Evolutionary conservation across 2,329 filamentous ascomycete species (phyloP).

Genomic region (Fusarium musae): DNA sequence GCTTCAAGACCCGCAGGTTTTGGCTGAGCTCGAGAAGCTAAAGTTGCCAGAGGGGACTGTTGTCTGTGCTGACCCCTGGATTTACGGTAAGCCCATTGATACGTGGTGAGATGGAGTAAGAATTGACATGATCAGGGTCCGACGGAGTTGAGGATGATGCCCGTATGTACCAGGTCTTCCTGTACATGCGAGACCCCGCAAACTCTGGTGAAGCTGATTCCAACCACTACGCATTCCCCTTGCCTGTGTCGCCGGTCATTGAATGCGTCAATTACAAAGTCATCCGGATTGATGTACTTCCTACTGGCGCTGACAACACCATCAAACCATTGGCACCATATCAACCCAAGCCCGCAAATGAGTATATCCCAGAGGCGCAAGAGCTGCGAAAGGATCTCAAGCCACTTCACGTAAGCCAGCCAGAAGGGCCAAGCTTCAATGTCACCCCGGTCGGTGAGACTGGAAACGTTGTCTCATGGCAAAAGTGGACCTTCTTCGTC

Average conservation of each 20-base stretch:
- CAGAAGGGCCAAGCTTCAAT: slow-evolving; percentile 74
- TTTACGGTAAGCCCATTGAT: slow-evolving; percentile 16
- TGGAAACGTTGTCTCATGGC: slow-evolving; percentile 64
- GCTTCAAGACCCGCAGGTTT: slow-evolving; percentile 20
- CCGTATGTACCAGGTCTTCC: slow-evolving; percentile 39
- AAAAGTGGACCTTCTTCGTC: slow-evolving; percentile 76
- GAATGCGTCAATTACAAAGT: slow-evolving; percentile 31
- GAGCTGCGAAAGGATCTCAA: slow-evolving; percentile 67
- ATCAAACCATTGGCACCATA: slow-evolving; percentile 5
- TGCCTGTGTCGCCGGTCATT: slow-evolving; percentile 28
- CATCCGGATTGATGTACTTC: slow-evolving; percentile 19
- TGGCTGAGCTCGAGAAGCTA: slow-evolving; percentile 27
- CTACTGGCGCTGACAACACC: slow-evolving; percentile 19
- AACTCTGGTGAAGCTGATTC: slow-evolving; percentile 33
- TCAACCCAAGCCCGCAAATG: slow-evolving; percentile 38
- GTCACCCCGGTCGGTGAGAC: slow-evolving; percentile 50
- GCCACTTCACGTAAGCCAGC: slow-evolving; percentile 78
- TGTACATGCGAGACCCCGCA: slow-evolving; percentile 33
- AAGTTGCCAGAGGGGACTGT: slow-evolving; percentile 32
- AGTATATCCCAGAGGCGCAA: slow-evolving; percentile 64
- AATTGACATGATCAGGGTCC: slow-evolving; percentile 12
- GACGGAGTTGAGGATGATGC: slow-evolving; percentile 30
- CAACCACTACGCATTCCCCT: slow-evolving; percentile 34
- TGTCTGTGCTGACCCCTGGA: slow-evolving; percentile 34
- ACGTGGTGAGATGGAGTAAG: neutral